phyloP scores from a whole-genome alignment of 2,329 filamentous ascomycete species.

The Botrytis paeoniae region DNA sequence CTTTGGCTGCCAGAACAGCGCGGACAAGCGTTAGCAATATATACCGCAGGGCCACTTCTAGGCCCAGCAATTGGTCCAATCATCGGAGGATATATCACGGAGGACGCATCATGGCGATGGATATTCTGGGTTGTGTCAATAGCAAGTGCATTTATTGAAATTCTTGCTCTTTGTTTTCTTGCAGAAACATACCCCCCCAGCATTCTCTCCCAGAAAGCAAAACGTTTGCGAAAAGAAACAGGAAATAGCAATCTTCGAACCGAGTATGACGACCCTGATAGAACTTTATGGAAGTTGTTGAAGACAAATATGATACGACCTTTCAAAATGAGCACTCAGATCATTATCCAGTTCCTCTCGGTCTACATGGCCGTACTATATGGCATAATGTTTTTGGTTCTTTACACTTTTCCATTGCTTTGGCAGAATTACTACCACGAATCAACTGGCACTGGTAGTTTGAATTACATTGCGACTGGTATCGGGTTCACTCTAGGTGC shows the following conservation, averaged over 20 bases:
- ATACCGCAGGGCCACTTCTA: no score
- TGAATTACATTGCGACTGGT: constrained; percentile 51
- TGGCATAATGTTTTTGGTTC: constrained; percentile 52
- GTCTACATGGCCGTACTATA: constrained; percentile 52
- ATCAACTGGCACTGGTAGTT: constrained; percentile 53
- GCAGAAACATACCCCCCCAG: no score
- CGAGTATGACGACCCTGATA: constrained; percentile 47
- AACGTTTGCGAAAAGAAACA: constrained; percentile 47
- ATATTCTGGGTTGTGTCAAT: no score
- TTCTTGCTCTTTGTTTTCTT: no score
- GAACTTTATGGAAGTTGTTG: constrained; percentile 36
- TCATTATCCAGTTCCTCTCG: constrained; percentile 53
- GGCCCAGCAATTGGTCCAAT: no score
- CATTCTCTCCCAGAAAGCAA: constrained; percentile 37
- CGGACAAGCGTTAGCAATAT: no score
- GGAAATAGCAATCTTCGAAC: constrained; percentile 43
- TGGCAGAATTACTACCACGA: constrained; percentile 56
- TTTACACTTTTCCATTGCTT: constrained; percentile 58
- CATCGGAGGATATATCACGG: no score
- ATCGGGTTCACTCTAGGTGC: constrained; percentile 44
- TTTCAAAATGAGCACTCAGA: constrained; percentile 48
- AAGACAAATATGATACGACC: constrained; percentile 46
- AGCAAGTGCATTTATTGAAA: no score
- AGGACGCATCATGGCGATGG: no score
- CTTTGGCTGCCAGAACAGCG: no score